A percentile compares a stretch with the other conserved stretches of the same genome.
Evolutionary conservation across 768 basidiomycete genomes (phyloP).

Genomic region (Phallus indusiatus): DNA sequence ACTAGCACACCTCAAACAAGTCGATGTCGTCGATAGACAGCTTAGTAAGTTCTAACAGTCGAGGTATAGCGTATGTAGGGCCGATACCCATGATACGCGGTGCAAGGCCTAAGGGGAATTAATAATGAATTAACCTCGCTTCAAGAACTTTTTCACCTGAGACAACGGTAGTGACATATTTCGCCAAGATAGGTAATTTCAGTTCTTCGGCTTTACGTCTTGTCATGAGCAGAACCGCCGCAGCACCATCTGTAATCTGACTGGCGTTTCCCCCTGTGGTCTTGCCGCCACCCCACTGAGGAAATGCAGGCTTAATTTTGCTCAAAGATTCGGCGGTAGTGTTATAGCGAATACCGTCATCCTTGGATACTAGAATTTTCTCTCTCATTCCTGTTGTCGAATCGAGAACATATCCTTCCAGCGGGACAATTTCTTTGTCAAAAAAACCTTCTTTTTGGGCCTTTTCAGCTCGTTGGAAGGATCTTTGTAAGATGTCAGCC

Average conservation of each 20-base stretch:
- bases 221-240: conserved; percentile 74
- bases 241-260: conserved; percentile 79
- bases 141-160: conserved; percentile 33
- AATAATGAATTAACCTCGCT: not conserved
- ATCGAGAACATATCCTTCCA: conserved; percentile 24
- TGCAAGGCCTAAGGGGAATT: conserved; percentile 39
- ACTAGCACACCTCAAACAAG: conserved; percentile 54
- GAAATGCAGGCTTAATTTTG: conserved; percentile 69
- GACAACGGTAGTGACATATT: conserved; percentile 65
- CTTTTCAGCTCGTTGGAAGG: conserved; percentile 69
- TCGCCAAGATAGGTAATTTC: conserved; percentile 64
- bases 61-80: conserved; percentile 76
- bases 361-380: conserved; percentile 48
- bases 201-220: conserved; percentile 69
- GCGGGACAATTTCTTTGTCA: conserved; percentile 62
- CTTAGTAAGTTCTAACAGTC: conserved; percentile 58
- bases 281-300: conserved; percentile 64
- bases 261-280: conserved; percentile 85
- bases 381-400: conserved; percentile 31
- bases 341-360: conserved; percentile 71
- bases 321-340: conserved; percentile 56
- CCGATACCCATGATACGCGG: conserved; percentile 88
- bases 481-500: conserved; percentile 20
- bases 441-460: conserved; percentile 64
- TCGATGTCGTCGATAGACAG: conserved; percentile 63